Evolutionary conservation across 2,329 filamentous ascomycete species (phyloP).

Genomic region (Fusarium sarcochroum): DNA sequence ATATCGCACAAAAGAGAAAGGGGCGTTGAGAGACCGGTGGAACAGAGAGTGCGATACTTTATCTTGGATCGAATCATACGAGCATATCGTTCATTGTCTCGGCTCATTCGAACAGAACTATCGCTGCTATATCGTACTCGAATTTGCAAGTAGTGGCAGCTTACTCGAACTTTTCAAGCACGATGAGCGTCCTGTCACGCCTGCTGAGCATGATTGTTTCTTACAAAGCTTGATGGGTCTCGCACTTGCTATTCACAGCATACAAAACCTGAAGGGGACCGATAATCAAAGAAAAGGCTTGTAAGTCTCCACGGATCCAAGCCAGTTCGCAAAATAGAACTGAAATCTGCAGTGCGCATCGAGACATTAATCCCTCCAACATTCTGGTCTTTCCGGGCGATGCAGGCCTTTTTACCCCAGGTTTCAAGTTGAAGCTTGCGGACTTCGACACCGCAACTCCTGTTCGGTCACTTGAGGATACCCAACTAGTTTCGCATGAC

Average conservation of each 20-base stretch:
- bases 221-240: conserved; percentile 18
- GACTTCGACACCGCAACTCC: conserved; percentile 30
- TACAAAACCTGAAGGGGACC: conserved; percentile 17
- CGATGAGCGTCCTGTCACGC: background rate
- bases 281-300: background rate
- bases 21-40: conserved; percentile 14
- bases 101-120: conserved; percentile 30
- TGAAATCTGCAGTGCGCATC: conserved; percentile 18
- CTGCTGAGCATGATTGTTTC: conserved; percentile 9
- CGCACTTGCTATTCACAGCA: background rate
- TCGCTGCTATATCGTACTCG: conserved; percentile 19
- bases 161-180: conserved; percentile 10
- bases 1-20: conserved; percentile 7
- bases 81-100: conserved; percentile 24
- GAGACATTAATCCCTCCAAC: conserved; percentile 35
- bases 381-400: conserved; percentile 20
- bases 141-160: conserved; percentile 19
- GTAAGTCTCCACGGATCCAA: background rate
- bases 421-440: conserved; percentile 24
- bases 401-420: background rate
- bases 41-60: conserved; percentile 12
- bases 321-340: no score
- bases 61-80: conserved; percentile 7
- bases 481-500: background rate
- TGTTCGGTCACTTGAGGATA: background rate